Evolutionary conservation across 176 grass and related monocot species (phyloP).

Genomic region (Lolium multiflorum): DNA sequence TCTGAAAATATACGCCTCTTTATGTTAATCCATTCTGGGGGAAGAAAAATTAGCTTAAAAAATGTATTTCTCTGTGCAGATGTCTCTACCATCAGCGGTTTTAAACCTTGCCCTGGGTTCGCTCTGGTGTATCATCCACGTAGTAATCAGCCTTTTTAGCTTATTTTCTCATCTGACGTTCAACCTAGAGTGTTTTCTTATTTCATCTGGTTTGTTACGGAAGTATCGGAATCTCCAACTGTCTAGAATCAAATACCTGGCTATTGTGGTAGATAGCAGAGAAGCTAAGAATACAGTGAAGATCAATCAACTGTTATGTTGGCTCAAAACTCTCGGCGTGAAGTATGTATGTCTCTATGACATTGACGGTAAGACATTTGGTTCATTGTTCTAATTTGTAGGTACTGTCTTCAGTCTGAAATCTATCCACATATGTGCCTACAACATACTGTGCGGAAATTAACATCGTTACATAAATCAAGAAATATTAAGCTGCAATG

Average conservation of each 20-base stretch:
- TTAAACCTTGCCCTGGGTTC: slow-evolving; percentile 57
- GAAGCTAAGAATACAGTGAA: slow-evolving; percentile 77
- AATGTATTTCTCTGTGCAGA: slow-evolving; percentile 54
- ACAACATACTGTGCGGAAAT: background rate
- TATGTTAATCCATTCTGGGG: background rate
- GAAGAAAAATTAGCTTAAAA: slow-evolving; percentile 26
- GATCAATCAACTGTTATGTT: slow-evolving; percentile 66
- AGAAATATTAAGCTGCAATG: slow-evolving; percentile 13
- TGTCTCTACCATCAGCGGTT: slow-evolving; percentile 59
- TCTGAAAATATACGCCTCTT: background rate
- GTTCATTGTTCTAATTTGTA: slow-evolving; percentile 24
- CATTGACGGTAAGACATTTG: slow-evolving; percentile 65
- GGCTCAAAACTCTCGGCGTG: slow-evolving; percentile 64
- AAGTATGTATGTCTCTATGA: slow-evolving; percentile 86
- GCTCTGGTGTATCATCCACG: slow-evolving; percentile 72
- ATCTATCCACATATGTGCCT: slow-evolving; percentile 12
- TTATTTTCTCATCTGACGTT: slow-evolving; percentile 60
- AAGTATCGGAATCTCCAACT: slow-evolving; percentile 71
- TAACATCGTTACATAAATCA: slow-evolving; percentile 28
- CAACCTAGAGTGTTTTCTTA: slow-evolving; percentile 61
- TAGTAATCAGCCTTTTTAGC: slow-evolving; percentile 55
- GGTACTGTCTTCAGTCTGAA: slow-evolving; percentile 34
- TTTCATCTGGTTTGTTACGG: slow-evolving; percentile 66
- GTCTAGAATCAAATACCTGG: slow-evolving; percentile 60
- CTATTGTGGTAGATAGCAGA: slow-evolving; percentile 86